These are phyloP conservation scores for Xylaria cubensis DNA, from an alignment of 495 filamentous ascomycete genomes.

Conservation along the genomic window DNA sequence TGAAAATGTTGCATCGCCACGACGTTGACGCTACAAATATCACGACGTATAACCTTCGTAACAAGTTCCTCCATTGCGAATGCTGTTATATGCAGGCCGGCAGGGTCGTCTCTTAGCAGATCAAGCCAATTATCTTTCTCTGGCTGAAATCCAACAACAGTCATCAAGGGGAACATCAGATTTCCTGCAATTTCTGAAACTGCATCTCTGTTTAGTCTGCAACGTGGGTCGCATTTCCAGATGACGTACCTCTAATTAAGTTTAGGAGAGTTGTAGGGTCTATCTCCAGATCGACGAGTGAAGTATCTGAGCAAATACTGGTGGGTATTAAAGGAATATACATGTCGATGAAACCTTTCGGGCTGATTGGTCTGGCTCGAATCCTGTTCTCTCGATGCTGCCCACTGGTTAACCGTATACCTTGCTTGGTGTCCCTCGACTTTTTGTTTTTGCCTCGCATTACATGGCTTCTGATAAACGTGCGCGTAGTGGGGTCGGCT, in stretches of 20 bases:
- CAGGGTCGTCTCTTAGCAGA: neutral
- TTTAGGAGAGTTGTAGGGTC: neutral
- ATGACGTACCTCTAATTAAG: neutral
- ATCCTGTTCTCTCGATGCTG: neutral
- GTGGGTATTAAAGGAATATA: neutral
- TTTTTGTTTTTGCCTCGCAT: neutral
- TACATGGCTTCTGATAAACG: neutral
- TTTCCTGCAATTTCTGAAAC: neutral
- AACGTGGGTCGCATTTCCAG: neutral
- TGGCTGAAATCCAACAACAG: neutral
- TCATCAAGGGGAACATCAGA: neutral
- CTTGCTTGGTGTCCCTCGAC: neutral
- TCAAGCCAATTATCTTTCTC: neutral
- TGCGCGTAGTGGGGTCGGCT: neutral
- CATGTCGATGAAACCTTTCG: neutral
- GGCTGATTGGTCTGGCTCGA: neutral
- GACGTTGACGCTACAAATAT: neutral
- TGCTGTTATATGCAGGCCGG: neutral
- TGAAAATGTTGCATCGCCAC: neutral
- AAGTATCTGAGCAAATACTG: neutral
- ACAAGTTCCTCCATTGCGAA: neutral
- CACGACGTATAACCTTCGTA: neutral
- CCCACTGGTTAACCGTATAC: neutral
- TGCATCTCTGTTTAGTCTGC: neutral
- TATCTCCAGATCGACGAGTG: neutral